Base-by-base conservation (phyloP, 2,329 filamentous ascomycete genomes). In the Rutstroemia sp. region DNA sequence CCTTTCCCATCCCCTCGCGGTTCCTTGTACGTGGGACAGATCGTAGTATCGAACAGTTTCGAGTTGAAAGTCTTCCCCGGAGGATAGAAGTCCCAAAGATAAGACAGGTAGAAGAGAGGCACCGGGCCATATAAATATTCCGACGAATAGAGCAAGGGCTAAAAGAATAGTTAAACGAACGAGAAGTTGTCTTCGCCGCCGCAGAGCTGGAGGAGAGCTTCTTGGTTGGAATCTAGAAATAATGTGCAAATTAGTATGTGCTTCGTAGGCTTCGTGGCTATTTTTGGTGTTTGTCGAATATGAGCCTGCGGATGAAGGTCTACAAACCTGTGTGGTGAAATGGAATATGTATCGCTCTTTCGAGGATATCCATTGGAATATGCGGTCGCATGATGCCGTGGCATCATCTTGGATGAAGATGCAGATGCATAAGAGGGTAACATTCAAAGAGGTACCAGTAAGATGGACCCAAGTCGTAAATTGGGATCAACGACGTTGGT, bases 21-120 rank as follows among this genome's bases (percentile, higher is more conserved):
- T 94, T 47, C 94, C 94, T 70, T 94, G 88, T 5, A 95, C 90
- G 70, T 94, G 89, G 63, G 87, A 87, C 61, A 99, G 78, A 71
- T 99, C 94, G 73, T 97, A 97, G 74, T 99, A 97, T 70, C 92
- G 89, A 59, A 99, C 89, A 1, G 92, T 97, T 71, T 97, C 90
- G 57, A 97, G 83, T 68, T 95, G 86, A 61, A 89, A 81, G 63
- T 88, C 85, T 52, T 86, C 83, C 52, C 76, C 75, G 21, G 79
- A 75, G 40, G 84, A 83, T 51, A 92, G 75, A 38, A 92, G 78
- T 30, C 87, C 88, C 49, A 95, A 76, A 1, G 88, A 87, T 68
- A 75, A 79, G 69, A 76, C 78, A 69, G 75, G 89, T 64, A 74
- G 84, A 66, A 76, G 77, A 63, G 74, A 82, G 71, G 73, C 84